Evolutionary conservation across 768 basidiomycete genomes (phyloP).

Genomic region (Tremella mesenterica): DNA sequence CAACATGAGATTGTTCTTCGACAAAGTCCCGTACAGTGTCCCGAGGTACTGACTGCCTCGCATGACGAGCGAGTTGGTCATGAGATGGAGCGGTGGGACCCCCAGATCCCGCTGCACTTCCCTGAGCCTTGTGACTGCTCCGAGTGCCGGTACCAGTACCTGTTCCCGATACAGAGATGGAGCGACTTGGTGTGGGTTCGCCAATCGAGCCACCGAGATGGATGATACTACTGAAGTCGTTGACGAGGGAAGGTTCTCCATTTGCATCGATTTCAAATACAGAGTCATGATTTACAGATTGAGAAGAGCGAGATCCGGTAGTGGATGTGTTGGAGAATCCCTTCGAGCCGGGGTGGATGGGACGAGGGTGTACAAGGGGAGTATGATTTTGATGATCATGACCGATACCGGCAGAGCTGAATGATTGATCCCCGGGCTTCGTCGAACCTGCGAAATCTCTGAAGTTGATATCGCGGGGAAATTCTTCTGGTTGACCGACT

Average conservation of each 20-base stretch:
- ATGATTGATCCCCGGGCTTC: slow-evolving; percentile 7
- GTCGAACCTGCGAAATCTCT: slow-evolving; percentile 16
- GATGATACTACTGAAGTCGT: slow-evolving; percentile 34
- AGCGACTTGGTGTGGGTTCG: not conserved
- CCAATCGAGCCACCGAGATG: slow-evolving; percentile 2
- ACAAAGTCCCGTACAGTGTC: slow-evolving; percentile 28
- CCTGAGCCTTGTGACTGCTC: not conserved
- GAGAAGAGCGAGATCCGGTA: not conserved
- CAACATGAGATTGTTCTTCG: slow-evolving; percentile 30
- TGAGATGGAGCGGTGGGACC: slow-evolving; percentile 1
- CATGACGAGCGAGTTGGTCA: slow-evolving; percentile 4
- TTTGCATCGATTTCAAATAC: slow-evolving; percentile 21
- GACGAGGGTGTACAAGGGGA: too few relatives aligned
- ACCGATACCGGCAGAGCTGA: slow-evolving; percentile 4
- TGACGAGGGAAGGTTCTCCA: slow-evolving; percentile 17
- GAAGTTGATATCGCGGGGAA: slow-evolving; percentile 18
- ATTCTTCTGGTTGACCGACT: slow-evolving; percentile 26
- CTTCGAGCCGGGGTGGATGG: slow-evolving; percentile 2
- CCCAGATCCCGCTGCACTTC: not conserved
- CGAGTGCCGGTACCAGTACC: slow-evolving; percentile 10
- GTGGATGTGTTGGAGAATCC: not conserved
- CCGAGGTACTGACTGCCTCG: slow-evolving; percentile 2
- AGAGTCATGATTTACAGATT: not conserved
- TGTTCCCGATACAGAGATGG: not conserved
- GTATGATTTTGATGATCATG: slow-evolving; percentile 8